These are phyloP conservation scores for Xylariaceae sp. DNA, from an alignment of 2,329 filamentous ascomycete genomes.

Conservation along the genomic window DNA sequence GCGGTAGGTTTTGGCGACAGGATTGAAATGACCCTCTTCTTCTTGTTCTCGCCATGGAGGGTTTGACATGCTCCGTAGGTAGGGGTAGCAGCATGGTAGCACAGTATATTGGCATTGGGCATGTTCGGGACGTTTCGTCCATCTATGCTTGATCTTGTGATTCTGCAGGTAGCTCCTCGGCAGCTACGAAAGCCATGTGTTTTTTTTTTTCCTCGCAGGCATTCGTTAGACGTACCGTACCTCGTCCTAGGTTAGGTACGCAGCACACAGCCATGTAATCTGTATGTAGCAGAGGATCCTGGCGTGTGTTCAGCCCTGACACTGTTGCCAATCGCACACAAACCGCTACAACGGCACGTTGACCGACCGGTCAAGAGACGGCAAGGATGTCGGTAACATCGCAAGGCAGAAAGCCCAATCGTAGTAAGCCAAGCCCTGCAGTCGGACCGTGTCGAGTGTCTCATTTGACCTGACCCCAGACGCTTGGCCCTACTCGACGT, in stretches of 20 bases:
- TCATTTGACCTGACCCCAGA: conserved; percentile 10
- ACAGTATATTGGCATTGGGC: neutral
- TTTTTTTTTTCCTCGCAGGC: conserved; percentile 6
- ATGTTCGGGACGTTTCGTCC: conserved; percentile 3
- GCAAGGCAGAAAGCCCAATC: conserved; percentile 6
- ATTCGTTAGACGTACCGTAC: neutral
- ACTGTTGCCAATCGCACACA: conserved; percentile 2
- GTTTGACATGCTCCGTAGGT: neutral
- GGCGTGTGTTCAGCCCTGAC: conserved; percentile 3
- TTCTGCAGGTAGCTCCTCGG: conserved; percentile 2
- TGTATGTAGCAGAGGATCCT: no score
- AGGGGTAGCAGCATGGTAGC: neutral
- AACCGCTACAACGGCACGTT: conserved; percentile 4
- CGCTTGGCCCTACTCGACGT: conserved; percentile 17
- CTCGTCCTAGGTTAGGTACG: no score
- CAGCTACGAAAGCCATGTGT: conserved; percentile 11
- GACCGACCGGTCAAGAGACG: conserved; percentile 20
- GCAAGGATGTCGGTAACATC: conserved; percentile 10
- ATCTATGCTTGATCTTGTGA: conserved; percentile 8
- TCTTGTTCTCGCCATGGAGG: neutral
- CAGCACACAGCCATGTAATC: no score
- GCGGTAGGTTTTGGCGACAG: neutral
- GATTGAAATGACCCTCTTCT: neutral
- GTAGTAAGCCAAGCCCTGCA: conserved; percentile 13
- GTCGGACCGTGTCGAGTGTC: conserved; percentile 10